Evolutionary conservation across 805 yeast species (phyloP).

Genomic region (Candida montana): DNA sequence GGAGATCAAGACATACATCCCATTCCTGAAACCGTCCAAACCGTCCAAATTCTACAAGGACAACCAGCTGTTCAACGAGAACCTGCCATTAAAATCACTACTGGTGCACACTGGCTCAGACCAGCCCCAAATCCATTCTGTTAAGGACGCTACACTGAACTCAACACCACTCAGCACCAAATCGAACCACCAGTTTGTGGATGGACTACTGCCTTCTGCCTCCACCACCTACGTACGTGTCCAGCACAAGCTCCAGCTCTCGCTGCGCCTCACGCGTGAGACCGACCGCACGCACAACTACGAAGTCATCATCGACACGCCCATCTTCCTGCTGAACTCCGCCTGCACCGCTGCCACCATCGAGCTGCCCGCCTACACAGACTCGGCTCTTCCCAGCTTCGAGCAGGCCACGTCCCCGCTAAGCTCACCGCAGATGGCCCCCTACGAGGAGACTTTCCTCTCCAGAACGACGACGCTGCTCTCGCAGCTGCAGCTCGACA

Average conservation of each 20-base stretch:
- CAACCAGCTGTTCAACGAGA: constrained; percentile 1
- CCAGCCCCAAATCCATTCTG: constrained; percentile 9
- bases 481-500: neutral
- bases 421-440: constrained; percentile 9
- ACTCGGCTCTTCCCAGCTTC: constrained; percentile 47
- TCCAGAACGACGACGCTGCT: constrained; percentile 19
- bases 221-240: constrained; percentile 58
- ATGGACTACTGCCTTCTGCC: constrained; percentile 42
- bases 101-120: constrained; percentile 10
- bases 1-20: constrained; percentile 12
- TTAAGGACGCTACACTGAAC: constrained; percentile 10
- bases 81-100: constrained; percentile 3
- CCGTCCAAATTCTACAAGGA: constrained; percentile 7
- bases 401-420: constrained; percentile 55
- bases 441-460: constrained; percentile 19
- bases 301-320: constrained; percentile 78
- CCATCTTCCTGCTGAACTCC: constrained; percentile 49
- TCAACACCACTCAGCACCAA: constrained; percentile 10
- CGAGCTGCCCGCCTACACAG: constrained; percentile 33
- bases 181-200: constrained; percentile 12
- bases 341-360: constrained; percentile 33
- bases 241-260: constrained; percentile 64
- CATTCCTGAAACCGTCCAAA: constrained; percentile 20
- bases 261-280: constrained; percentile 61
- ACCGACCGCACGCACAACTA: constrained; percentile 57